Conservation (phyloP, 768 basidiomycete genomes). For the Lanmaoa rubissima region DNA sequence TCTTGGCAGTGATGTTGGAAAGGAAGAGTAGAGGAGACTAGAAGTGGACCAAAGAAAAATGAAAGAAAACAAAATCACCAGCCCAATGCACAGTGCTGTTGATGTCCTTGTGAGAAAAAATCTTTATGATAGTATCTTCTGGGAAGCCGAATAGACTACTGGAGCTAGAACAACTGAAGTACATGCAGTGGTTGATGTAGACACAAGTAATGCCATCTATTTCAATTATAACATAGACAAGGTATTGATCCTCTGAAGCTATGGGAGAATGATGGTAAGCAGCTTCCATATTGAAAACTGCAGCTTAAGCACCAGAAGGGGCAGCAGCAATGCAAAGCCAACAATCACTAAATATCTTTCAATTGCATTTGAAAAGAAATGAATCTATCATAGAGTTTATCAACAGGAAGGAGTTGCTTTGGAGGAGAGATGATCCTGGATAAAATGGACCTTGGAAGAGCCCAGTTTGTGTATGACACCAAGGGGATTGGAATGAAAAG, state of each 20-base stretch:
- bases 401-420: no score
- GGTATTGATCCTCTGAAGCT: neutral
- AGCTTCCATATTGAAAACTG: neutral
- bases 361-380: neutral
- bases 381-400: no score
- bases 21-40: no score
- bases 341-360: neutral
- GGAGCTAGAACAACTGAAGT: neutral
- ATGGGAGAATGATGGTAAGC: neutral
- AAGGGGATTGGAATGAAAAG: slow-evolving; percentile 41
- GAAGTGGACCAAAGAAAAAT: no score
- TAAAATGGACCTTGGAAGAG: slow-evolving; percentile 24
- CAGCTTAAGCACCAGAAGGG: neutral
- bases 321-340: neutral
- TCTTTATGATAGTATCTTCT: neutral
- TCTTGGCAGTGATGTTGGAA: no score
- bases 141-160: neutral
- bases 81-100: neutral
- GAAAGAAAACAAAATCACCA: neutral
- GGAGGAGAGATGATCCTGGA: slow-evolving; percentile 26
- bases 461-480: slow-evolving; percentile 38
- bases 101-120: neutral
- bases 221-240: neutral
- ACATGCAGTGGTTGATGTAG: neutral
- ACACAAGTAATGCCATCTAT: neutral